These are phyloP conservation scores for Leccinellum luteum DNA, from an alignment of 768 basidiomycete genomes.

Conservation along the genomic window DNA sequence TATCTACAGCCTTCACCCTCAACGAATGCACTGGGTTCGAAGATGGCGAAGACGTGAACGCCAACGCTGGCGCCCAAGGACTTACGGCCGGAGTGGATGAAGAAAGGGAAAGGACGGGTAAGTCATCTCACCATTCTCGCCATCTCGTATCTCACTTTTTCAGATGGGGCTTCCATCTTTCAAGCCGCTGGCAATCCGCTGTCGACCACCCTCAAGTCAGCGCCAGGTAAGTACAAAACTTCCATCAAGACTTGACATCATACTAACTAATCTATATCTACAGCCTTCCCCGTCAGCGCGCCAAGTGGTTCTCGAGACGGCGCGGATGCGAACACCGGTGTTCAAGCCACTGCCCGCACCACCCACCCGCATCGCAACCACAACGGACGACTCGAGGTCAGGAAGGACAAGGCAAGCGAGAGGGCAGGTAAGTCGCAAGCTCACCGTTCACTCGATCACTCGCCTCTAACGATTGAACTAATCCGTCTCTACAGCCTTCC, in stretches of 20 bases:
- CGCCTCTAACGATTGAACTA: background rate
- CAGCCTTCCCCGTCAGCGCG: background rate
- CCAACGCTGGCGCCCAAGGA: too few species aligned
- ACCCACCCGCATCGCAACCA: background rate
- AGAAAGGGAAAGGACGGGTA: background rate
- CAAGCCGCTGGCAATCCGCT: too few species aligned
- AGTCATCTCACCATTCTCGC: background rate
- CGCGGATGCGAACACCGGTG: background rate
- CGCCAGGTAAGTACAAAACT: background rate
- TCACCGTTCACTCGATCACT: too few species aligned
- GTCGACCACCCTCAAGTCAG: too few species aligned
- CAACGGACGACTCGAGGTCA: background rate
- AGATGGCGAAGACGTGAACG: background rate
- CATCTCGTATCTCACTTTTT: background rate
- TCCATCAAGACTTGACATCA: too few species aligned
- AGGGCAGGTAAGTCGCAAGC: too few species aligned
- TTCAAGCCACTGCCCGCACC: background rate
- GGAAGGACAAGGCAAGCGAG: too few species aligned
- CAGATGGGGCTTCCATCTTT: background rate
- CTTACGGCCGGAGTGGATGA: background rate
- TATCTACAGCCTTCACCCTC: background rate
- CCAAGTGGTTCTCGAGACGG: background rate
- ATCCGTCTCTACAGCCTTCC: background rate
- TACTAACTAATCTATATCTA: background rate
- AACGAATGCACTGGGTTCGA: background rate